phyloP scores from a whole-genome alignment of 441 rosid genomes.

The Theobroma grandiflorum region DNA sequence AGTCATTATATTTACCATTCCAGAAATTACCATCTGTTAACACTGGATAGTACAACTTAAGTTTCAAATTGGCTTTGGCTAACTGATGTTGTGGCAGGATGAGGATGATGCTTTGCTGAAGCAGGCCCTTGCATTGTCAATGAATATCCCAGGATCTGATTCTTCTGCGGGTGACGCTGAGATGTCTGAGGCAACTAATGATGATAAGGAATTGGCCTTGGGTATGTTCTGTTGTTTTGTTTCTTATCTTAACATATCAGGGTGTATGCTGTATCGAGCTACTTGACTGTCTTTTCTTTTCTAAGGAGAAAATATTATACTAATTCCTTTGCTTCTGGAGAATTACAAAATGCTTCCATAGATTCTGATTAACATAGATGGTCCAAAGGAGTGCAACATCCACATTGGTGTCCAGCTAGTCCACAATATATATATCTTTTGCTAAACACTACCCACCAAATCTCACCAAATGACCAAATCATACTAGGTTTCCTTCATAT shows the following conservation, averaged over 20 bases:
- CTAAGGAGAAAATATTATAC: background rate
- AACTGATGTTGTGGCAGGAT: constrained; percentile 46
- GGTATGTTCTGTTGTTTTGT: constrained; percentile 41
- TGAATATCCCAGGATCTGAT: constrained; percentile 38
- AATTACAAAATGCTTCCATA: background rate
- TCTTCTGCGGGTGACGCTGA: constrained; percentile 48
- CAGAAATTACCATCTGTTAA: background rate
- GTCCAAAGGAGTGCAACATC: background rate
- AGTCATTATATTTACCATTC: constrained; percentile 1
- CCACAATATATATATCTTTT: background rate
- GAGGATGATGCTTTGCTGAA: constrained; percentile 57
- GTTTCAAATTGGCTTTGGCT: constrained; percentile 25
- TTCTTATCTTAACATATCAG: background rate
- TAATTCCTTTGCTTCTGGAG: background rate
- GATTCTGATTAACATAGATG: background rate
- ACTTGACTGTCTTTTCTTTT: background rate
- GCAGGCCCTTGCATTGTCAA: constrained; percentile 61
- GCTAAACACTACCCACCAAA: background rate
- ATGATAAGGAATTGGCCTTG: constrained; percentile 59
- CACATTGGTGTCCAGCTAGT: background rate
- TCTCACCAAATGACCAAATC: background rate
- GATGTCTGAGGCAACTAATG: constrained; percentile 56
- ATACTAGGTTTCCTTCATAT: background rate
- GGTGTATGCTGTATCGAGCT: background rate
- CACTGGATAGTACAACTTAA: background rate